These are phyloP conservation scores for Neurospora sp. DNA, from an alignment of 495 filamentous ascomycete genomes.

Conservation along the genomic window DNA sequence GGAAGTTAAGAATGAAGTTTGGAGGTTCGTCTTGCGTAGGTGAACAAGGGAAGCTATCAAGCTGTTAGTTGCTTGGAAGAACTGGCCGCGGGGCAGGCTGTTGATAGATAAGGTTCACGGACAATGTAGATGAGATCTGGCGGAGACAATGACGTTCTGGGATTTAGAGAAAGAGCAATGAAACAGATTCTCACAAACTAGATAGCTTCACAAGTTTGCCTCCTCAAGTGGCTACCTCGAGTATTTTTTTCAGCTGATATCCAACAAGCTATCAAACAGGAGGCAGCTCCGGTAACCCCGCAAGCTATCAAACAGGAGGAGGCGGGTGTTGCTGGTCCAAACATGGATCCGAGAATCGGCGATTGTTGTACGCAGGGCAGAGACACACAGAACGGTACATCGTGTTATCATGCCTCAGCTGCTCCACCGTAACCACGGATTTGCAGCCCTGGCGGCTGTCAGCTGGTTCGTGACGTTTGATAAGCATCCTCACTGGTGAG, in stretches of 20 bases:
- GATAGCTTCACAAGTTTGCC: not conserved
- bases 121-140: not conserved
- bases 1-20: not conserved
- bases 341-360: slow-evolving; percentile 4
- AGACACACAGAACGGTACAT: not conserved
- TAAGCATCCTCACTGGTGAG: not conserved
- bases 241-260: not conserved
- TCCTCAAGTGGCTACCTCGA: not conserved
- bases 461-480: not conserved
- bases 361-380: not conserved
- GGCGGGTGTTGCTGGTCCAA: not conserved
- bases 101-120: not conserved
- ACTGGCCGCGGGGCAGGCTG: not conserved
- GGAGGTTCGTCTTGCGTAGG: not conserved
- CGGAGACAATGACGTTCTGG: not conserved
- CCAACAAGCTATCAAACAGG: not conserved
- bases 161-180: not conserved
- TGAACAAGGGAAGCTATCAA: not conserved
- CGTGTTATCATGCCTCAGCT: not conserved
- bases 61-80: not conserved
- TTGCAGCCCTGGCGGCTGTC: not conserved
- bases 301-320: not conserved
- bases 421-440: not conserved
- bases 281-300: too few relatives aligned
- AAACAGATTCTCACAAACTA: not conserved